Base-by-base conservation (phyloP, 2,329 filamentous ascomycete genomes). In the Rutstroemia sp. region DNA sequence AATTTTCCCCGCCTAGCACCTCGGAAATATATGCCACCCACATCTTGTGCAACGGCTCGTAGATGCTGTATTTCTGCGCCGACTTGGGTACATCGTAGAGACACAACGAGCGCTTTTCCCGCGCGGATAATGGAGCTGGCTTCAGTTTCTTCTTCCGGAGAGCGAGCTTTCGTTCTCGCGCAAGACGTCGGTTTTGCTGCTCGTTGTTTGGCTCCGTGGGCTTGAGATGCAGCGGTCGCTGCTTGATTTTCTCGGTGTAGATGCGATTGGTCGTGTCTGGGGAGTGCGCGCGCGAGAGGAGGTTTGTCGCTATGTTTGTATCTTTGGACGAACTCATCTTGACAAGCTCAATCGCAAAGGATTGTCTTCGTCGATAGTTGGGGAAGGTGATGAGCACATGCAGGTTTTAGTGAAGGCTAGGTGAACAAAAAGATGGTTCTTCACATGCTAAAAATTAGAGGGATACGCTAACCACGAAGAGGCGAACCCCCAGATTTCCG, bases 1-100 rank as follows among this genome's bases (percentile, higher is more conserved):
- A 60, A 12, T 56, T 42, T 42, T 38, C 61, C 54, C 56, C 39
- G 61, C 60, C 63, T 1, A 97, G 73, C 0, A 96, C 75, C 63
- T 96, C 92, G 54, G 85, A 82, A 67, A 94, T 87, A 71, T 99
- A 99, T 3, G 81, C 85, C 39, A 85, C 72, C 94, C 94, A 99
- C 61, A 99, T 75, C 16, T 72, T 71, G 69, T 95, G 83, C 63
- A 99, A 73, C 0, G 87, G 87, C 63, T 84, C 80, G 70, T 94
- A 97, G 34, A 92, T 79, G 4, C 77, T 77, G 67, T 95, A 95
- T 60, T 84, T 85, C 63, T 81, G 80, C 56, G 86, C 82, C 38
- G 79, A 74, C 58, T 82, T 82, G 0, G 88, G 86, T 5, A 96
- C 79, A 10, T 88, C 81, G 73, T 95, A 86, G 16, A 96, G 77